Base-by-base conservation (phyloP, 1,139 yeast genomes). In the Saccharomyces hybrid region DNA sequence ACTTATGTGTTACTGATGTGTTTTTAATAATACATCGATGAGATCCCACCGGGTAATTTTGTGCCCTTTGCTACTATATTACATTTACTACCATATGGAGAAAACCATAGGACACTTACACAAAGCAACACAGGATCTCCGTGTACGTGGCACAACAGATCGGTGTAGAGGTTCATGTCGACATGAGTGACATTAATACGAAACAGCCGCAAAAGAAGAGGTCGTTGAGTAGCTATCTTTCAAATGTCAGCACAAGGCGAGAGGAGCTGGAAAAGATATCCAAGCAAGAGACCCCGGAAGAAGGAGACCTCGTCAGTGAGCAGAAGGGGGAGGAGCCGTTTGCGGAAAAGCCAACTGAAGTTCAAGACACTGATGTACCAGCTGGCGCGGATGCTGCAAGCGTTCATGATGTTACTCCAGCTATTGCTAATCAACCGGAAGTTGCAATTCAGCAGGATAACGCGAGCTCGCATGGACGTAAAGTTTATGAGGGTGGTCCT, bases 151-250 rank as follows among this genome's bases (percentile, higher is more conserved):
- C 28, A 23, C 26, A 44, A 14, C 13, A 13, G 28, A 44, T 11
- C 47, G 26, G 47, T 26, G 28, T 44, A 23, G 26, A 26, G 28
- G 28, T 25, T 26, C n/a, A 44, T 26, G 28, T 26, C 28, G 26
- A 44, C 14, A 44, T 44, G 38, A 32, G 38, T 5, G 38, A 32
- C 38, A 13, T 28, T 27, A 47, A 49, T 11, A 44, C 42, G 34
- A 46, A 32, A 42, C 46, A 28, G 38, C 31, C 57, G 25, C 62
- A 62, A n/a, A 67, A 67, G 58, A 65, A 59, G 53, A 60, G 71
- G 51, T 68, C 72, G 2, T 57, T 71, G 49, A 66, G 73, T 46
- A 70, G 68, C 48, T 70, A 71, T 52, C 56, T 71, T 28, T 68
- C 72, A n/a, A 69, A 68, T 52, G 67, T 69, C 2, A 61, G 54